These are phyloP conservation scores for Dactylella cylindrospora DNA, from an alignment of 2,329 filamentous ascomycete species.

Conservation along the genomic window DNA sequence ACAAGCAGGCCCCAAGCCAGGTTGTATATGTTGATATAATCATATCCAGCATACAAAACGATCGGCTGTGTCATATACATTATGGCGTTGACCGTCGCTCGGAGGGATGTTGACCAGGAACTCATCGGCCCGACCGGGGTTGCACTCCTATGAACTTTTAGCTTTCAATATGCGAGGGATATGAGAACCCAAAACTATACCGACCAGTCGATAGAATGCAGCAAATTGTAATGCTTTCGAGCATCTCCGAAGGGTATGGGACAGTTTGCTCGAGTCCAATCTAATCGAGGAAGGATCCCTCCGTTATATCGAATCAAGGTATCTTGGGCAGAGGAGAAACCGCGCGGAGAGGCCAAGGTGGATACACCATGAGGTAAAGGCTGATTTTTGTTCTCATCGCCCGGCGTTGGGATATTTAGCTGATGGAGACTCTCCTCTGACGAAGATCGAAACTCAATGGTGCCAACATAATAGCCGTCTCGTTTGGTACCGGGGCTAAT, in stretches of 20 bases:
- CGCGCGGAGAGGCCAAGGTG: neutral
- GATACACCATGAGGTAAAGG: too few relatives aligned
- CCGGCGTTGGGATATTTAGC: too few relatives aligned
- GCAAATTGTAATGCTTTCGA: slow-evolving; percentile 29
- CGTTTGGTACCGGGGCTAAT: slow-evolving; percentile 8
- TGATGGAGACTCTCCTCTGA: too few relatives aligned
- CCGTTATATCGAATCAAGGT: slow-evolving; percentile 24
- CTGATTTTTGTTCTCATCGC: too few relatives aligned
- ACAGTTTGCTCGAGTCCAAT: slow-evolving; percentile 29
- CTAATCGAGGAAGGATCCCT: slow-evolving; percentile 22
- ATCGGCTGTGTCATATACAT: slow-evolving; percentile 39
- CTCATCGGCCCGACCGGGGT: slow-evolving; percentile 23
- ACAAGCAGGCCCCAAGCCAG: slow-evolving; percentile 29
- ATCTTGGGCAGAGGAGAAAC: slow-evolving; percentile 20
- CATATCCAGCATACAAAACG: slow-evolving; percentile 29
- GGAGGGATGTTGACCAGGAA: slow-evolving; percentile 30
- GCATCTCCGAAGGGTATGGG: slow-evolving; percentile 33
- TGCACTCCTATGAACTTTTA: slow-evolving; percentile 3
- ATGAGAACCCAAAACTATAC: neutral
- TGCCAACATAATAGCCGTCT: slow-evolving; percentile 33
- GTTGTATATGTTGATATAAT: slow-evolving; percentile 38
- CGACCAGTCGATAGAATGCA: slow-evolving; percentile 37
- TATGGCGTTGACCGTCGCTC: slow-evolving; percentile 26
- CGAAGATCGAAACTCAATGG: slow-evolving; percentile 1
- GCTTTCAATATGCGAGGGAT: neutral